Evolutionary conservation across 2,329 filamentous ascomycete species (phyloP).

Genomic region (Fusarium chuoi): DNA sequence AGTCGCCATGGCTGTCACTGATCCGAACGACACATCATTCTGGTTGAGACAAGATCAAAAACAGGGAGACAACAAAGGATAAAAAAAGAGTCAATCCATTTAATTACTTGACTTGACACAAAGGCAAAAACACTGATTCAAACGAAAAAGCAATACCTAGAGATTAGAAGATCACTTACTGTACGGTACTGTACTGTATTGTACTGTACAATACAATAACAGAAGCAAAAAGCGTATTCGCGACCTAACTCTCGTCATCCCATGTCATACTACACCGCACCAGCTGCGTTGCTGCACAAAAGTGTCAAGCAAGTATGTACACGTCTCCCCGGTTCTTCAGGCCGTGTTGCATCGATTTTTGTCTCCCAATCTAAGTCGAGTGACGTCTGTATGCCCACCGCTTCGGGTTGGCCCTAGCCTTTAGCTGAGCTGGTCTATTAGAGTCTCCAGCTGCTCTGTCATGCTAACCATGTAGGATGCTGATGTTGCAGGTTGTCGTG

Average conservation of each 20-base stretch:
- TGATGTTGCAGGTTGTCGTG: conserved; percentile 14
- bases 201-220: background rate
- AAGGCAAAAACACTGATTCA: conserved; percentile 26
- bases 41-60: conserved; percentile 31
- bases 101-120: background rate
- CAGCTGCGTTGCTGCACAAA: conserved; percentile 36
- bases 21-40: conserved; percentile 33
- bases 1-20: conserved; percentile 20
- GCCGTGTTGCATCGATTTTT: conserved; percentile 30
- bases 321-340: conserved; percentile 33
- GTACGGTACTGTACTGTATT: background rate
- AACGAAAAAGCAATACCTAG: conserved; percentile 26
- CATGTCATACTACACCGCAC: conserved; percentile 42
- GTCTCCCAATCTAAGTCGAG: conserved; percentile 13
- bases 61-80: conserved; percentile 20
- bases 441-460: conserved; percentile 6
- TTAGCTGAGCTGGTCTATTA: conserved; percentile 17
- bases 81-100: background rate
- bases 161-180: background rate
- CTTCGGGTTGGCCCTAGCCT: conserved; percentile 22
- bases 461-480: conserved; percentile 2
- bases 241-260: conserved; percentile 35
- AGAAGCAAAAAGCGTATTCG: conserved; percentile 19
- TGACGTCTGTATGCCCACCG: conserved; percentile 37
- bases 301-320: conserved; percentile 34